Percentiles rank a stretch among this genome's conserved stretches.
Conservation (phyloP, 345 rosid species). For the Zanthoxylum bungeanum region DNA sequence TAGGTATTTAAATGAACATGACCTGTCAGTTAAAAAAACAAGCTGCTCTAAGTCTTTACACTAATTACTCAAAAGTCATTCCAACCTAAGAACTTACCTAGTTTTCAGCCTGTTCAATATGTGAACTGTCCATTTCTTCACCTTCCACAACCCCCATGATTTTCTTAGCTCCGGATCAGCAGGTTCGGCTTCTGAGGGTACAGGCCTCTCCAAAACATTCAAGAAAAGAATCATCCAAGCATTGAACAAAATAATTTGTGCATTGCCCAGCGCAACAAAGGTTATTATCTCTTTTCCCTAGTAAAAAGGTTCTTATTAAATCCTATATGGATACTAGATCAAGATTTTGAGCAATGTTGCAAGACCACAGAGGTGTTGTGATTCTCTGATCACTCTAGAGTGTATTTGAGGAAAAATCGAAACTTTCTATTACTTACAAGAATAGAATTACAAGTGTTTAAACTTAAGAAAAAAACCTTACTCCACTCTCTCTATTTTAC, state of each 20-base stretch:
- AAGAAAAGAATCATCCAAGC: constrained; percentile 96
- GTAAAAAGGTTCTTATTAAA: not conserved
- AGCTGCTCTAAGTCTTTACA: not conserved
- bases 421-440: too few species aligned
- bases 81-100: constrained; percentile 42
- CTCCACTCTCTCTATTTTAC: too few species aligned
- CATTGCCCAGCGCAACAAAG: too few species aligned
- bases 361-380: not conserved
- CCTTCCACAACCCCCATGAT: constrained; percentile 99
- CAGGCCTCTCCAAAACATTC: constrained; percentile 84
- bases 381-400: too few species aligned
- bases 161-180: constrained; percentile 82
- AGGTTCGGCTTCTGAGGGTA: constrained; percentile 95
- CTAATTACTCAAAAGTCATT: not conserved
- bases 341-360: not conserved
- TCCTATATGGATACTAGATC: not conserved
- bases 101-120: constrained; percentile 91
- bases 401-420: too few species aligned
- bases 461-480: too few species aligned
- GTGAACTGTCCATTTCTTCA: constrained; percentile 99
- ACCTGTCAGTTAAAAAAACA: not conserved
- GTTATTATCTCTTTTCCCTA: not conserved
- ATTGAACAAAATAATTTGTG: too few species aligned
- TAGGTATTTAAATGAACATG: not conserved
- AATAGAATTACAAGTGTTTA: too few species aligned